Evolutionary conservation across 2,329 filamentous ascomycete species (phyloP).

Genomic region (Phialophora chinensis): DNA sequence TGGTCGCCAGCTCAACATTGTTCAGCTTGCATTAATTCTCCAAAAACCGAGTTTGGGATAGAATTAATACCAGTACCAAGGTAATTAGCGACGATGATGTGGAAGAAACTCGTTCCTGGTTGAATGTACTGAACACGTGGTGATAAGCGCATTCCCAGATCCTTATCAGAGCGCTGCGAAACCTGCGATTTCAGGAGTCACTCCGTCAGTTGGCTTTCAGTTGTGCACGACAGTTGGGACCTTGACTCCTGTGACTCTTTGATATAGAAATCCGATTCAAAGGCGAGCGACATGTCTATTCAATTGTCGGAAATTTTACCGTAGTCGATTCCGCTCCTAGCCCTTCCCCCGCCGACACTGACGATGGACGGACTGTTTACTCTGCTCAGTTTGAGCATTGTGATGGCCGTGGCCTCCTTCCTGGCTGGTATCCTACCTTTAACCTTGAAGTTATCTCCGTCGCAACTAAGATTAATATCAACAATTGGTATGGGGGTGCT

Average conservation of each 20-base stretch:
- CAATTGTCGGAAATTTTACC: background rate
- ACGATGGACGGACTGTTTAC: constrained; percentile 68
- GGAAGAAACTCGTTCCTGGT: no score
- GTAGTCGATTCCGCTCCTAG: constrained; percentile 4
- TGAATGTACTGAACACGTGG: constrained; percentile 13
- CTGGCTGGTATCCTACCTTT: constrained; percentile 89
- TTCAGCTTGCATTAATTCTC: background rate
- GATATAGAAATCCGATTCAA: background rate
- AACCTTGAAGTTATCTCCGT: constrained; percentile 83
- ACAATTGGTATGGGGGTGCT: constrained; percentile 92
- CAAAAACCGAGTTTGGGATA: background rate
- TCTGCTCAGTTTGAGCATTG: constrained; percentile 67
- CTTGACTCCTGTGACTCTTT: background rate
- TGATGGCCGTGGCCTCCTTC: constrained; percentile 79
- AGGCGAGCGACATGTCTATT: background rate
- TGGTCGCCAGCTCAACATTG: background rate
- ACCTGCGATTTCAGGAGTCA: constrained; percentile 18
- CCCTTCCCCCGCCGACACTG: constrained; percentile 1
- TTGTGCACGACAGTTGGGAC: background rate
- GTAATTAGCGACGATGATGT: no score
- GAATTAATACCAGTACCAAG: no score
- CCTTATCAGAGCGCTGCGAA: constrained; percentile 15
- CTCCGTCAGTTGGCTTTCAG: background rate
- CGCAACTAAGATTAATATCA: constrained; percentile 86
- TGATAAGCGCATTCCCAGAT: constrained; percentile 14